phyloP scores from a whole-genome alignment of 768 basidiomycete genomes.

The Serendipita sp. region DNA sequence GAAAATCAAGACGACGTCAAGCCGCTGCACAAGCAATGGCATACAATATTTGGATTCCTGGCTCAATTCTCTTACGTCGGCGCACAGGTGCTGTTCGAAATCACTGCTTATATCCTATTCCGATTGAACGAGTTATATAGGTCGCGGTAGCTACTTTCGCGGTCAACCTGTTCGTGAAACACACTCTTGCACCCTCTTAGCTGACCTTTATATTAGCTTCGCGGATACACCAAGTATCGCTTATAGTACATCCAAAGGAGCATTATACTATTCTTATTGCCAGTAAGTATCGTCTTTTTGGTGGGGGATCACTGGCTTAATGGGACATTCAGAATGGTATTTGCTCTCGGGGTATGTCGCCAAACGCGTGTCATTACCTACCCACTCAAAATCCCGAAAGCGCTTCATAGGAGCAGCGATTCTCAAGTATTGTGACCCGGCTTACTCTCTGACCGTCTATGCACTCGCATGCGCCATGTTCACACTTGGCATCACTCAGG shows the following conservation, averaged over 20 bases:
- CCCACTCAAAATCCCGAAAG: conserved; percentile 21
- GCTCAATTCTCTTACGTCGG: conserved; percentile 56
- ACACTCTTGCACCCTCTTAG: conserved; percentile 41
- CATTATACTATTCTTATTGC: conserved; percentile 54
- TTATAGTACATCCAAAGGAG: conserved; percentile 35
- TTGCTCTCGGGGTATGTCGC: no score
- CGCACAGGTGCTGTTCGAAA: conserved; percentile 15
- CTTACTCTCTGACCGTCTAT: conserved; percentile 41
- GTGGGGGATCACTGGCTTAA: conserved; percentile 24
- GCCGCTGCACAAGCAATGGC: conserved; percentile 54
- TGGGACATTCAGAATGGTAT: not conserved
- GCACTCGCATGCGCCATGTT: conserved; percentile 37
- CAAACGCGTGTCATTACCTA: no score
- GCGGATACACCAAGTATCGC: conserved; percentile 31
- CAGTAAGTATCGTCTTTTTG: conserved; percentile 53
- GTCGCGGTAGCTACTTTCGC: conserved; percentile 38
- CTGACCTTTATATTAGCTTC: no score
- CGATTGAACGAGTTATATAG: conserved; percentile 35
- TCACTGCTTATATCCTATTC: not conserved
- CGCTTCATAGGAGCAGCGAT: conserved; percentile 45
- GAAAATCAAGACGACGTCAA: conserved; percentile 24
- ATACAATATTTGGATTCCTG: conserved; percentile 55
- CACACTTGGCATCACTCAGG: conserved; percentile 33
- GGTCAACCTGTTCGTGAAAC: conserved; percentile 28
- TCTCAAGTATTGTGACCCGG: conserved; percentile 49